Percentiles rank a stretch among this genome's conserved stretches.
phyloP scores from a whole-genome alignment of 176 grass and related monocot genomes.

The Carex pumila region DNA sequence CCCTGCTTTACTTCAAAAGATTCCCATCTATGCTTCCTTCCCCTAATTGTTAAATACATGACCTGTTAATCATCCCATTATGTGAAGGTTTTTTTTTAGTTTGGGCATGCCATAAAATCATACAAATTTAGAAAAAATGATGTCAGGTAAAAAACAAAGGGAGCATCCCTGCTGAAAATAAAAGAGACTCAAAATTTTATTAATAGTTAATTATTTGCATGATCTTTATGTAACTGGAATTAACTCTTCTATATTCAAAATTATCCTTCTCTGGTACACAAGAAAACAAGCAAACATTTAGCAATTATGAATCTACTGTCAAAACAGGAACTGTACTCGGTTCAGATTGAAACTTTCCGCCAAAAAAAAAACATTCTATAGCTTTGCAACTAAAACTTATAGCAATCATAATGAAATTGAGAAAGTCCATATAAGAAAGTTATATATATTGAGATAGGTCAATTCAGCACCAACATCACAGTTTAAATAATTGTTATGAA shows the following conservation, averaged over 20 bases:
- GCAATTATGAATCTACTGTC: not conserved
- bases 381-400: not conserved
- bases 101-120: not conserved
- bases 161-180: not conserved
- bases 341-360: not conserved
- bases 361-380: not conserved
- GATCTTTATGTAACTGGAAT: not conserved
- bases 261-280: not conserved
- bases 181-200: not conserved
- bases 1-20: not conserved
- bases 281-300: not conserved
- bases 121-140: not conserved
- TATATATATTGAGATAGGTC: not conserved
- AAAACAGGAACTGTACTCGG: not conserved
- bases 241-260: not conserved
- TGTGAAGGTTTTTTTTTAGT: not conserved
- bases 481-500: not conserved
- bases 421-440: not conserved
- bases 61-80: too few species aligned
- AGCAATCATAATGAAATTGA: not conserved
- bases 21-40: not conserved
- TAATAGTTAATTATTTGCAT: not conserved
- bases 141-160: not conserved
- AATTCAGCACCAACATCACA: not conserved
- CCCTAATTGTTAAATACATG: not conserved